These are phyloP conservation scores for Pleoardoris graminearum DNA, from an alignment of 2,329 filamentous ascomycete species.

Conservation along the genomic window DNA sequence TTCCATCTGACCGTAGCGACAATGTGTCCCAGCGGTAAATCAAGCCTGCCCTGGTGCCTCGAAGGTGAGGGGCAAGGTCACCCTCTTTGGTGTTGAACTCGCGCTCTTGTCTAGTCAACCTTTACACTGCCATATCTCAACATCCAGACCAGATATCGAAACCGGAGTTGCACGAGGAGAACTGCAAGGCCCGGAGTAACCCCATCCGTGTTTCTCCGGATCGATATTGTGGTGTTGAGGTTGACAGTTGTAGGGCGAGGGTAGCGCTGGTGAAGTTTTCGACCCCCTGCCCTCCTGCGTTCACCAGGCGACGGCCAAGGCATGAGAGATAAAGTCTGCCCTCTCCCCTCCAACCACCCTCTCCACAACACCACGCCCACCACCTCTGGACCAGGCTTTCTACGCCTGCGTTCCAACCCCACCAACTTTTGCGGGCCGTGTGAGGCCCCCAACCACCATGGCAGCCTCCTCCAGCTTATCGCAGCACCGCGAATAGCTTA, in stretches of 20 bases:
- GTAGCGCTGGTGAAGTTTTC: not conserved
- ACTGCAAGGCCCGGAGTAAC: not conserved
- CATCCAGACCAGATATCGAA: not conserved
- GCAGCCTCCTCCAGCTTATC: not conserved
- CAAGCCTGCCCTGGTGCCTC: no score
- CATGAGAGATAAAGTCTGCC: not conserved
- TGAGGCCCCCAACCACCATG: not conserved
- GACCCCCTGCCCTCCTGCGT: not conserved
- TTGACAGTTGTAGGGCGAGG: not conserved
- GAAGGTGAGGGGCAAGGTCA: no score
- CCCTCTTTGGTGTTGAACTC: not conserved
- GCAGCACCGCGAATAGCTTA: no score
- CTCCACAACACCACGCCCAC: not conserved
- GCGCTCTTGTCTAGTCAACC: not conserved
- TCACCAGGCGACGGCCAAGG: not conserved
- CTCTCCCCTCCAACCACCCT: not conserved
- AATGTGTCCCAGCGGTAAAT: no score
- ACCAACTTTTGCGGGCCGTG: not conserved
- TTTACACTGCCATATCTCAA: not conserved
- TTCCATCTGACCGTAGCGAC: no score
- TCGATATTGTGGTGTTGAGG: not conserved
- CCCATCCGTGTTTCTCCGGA: not conserved
- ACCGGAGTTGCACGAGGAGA: not conserved
- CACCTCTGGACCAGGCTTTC: not conserved
- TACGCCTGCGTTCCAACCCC: not conserved